phyloP scores from a whole-genome alignment of 257 asterid genomes.

The Solanum medicagineum region DNA sequence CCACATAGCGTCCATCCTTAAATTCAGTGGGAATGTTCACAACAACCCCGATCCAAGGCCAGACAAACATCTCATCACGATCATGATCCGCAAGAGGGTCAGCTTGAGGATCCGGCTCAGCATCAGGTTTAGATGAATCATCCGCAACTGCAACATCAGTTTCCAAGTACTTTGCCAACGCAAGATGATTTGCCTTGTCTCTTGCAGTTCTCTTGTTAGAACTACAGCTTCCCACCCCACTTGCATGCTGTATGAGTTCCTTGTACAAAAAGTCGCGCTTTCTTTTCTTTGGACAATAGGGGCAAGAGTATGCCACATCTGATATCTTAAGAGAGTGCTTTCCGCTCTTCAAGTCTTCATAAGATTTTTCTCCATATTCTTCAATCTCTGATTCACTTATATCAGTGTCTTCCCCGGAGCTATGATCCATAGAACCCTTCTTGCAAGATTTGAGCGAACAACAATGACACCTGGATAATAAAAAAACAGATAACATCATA shows the following conservation, averaged over 20 bases:
- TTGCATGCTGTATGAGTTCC: constrained; percentile 72
- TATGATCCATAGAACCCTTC: constrained; percentile 10
- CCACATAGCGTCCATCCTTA: constrained; percentile 42
- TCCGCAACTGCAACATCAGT: constrained; percentile 22
- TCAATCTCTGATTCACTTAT: constrained; percentile 36
- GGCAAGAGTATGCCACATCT: constrained; percentile 53
- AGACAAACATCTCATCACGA: constrained; percentile 53
- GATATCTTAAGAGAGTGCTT: constrained; percentile 41
- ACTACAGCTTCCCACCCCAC: constrained; percentile 37
- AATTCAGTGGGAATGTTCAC: constrained; percentile 51
- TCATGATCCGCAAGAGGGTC: constrained; percentile 53
- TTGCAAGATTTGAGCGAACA: neutral
- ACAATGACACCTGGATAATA: neutral
- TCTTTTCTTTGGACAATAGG: constrained; percentile 59
- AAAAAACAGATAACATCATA: neutral
- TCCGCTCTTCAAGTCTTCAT: constrained; percentile 46
- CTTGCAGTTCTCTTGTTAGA: constrained; percentile 43
- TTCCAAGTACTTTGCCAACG: constrained; percentile 59
- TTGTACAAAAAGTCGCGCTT: constrained; percentile 38
- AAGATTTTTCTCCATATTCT: constrained; percentile 21
- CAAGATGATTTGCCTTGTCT: constrained; percentile 67
- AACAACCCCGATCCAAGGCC: constrained; percentile 83
- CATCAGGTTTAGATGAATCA: constrained; percentile 32
- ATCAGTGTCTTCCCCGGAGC: constrained; percentile 27
- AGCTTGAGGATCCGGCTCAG: constrained; percentile 25